Evolutionary conservation across 2,329 filamentous ascomycete species (phyloP).

Genomic region (Colletotrichum sojae): DNA sequence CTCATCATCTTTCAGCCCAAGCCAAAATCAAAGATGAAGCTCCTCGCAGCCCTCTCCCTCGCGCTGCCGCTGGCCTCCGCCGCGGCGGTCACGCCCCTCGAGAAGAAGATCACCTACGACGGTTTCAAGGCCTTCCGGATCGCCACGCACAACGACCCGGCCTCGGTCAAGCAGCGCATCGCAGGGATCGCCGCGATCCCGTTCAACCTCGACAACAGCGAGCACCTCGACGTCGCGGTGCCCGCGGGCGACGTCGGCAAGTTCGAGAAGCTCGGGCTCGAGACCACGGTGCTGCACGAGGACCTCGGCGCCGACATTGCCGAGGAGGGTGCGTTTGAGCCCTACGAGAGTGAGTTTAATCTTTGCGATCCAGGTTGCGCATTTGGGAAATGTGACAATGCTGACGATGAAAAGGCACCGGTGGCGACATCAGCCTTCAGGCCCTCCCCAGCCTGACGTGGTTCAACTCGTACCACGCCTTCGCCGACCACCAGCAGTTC

Average conservation of each 20-base stretch:
- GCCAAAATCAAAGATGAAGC: slow-evolving; percentile 27
- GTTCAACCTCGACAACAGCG: slow-evolving; percentile 38
- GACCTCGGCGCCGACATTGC: slow-evolving; percentile 44
- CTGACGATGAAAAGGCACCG: slow-evolving; percentile 8
- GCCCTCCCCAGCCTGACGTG: slow-evolving; percentile 53
- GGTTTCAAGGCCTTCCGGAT: slow-evolving; percentile 59
- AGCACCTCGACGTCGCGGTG: slow-evolving; percentile 45
- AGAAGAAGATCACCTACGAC: slow-evolving; percentile 45
- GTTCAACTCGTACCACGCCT: slow-evolving; percentile 69
- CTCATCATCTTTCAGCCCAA: neutral
- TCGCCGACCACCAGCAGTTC: slow-evolving; percentile 64
- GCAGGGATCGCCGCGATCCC: slow-evolving; percentile 42
- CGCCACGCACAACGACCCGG: slow-evolving; percentile 58
- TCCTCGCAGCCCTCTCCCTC: slow-evolving; percentile 26
- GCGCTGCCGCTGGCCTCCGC: slow-evolving; percentile 39
- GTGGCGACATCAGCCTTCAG: slow-evolving; percentile 8
- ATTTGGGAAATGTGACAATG: no score
- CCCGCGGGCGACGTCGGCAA: slow-evolving; percentile 44
- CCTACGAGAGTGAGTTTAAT: slow-evolving; percentile 40
- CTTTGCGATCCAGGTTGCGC: no score
- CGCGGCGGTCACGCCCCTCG: slow-evolving; percentile 25
- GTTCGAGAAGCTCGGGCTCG: slow-evolving; percentile 45
- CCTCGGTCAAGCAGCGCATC: slow-evolving; percentile 52
- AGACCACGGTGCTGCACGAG: slow-evolving; percentile 42
- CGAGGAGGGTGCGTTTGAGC: slow-evolving; percentile 40